A percentile compares a stretch with the other conserved stretches of the same genome.
These are phyloP conservation scores for Chalaropsis thielavioides DNA, from an alignment of 2,329 filamentous ascomycete species.

Conservation along the genomic window DNA sequence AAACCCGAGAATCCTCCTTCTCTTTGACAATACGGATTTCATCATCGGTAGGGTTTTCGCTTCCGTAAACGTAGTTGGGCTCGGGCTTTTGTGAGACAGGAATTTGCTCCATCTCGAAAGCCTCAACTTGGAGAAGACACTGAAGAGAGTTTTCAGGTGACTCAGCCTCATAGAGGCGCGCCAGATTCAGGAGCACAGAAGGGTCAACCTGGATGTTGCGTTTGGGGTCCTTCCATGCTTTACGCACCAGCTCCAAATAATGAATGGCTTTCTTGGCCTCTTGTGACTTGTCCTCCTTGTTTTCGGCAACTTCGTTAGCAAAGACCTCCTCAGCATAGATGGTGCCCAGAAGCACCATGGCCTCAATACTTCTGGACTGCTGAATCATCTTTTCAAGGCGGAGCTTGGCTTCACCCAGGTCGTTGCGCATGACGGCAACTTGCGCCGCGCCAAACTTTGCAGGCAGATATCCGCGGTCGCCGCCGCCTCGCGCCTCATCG, in stretches of 20 bases:
- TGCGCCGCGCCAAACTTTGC: conserved; percentile 92
- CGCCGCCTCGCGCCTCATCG: conserved; percentile 79
- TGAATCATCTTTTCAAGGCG: conserved; percentile 88
- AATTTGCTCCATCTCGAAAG: conserved; percentile 71
- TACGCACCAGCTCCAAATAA: conserved; percentile 70
- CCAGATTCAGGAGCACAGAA: conserved; percentile 79
- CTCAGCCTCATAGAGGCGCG: conserved; percentile 75
- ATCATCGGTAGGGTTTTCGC: conserved; percentile 2
- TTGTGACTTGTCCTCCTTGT: conserved; percentile 72
- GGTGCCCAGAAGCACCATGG: conserved; percentile 81
- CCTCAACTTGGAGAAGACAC: conserved; percentile 82
- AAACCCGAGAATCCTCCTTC: conserved; percentile 43
- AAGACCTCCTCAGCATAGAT: conserved; percentile 93
- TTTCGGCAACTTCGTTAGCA: conserved; percentile 51
- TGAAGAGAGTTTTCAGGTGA: conserved; percentile 81
- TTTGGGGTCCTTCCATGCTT: conserved; percentile 85
- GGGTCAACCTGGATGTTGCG: conserved; percentile 69
- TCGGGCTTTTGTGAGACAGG: conserved; percentile 30
- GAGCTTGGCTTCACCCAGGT: conserved; percentile 84
- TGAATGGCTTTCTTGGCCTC: conserved; percentile 77
- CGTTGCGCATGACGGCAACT: conserved; percentile 68
- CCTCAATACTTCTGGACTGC: conserved; percentile 67
- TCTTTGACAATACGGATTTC: conserved; percentile 3
- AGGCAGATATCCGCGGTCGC: conserved; percentile 81
- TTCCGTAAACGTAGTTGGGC: conserved; percentile 25